Evolutionary conservation across 2,329 filamentous ascomycete species (phyloP).

Genomic region (Ceratocystis cubensis): DNA sequence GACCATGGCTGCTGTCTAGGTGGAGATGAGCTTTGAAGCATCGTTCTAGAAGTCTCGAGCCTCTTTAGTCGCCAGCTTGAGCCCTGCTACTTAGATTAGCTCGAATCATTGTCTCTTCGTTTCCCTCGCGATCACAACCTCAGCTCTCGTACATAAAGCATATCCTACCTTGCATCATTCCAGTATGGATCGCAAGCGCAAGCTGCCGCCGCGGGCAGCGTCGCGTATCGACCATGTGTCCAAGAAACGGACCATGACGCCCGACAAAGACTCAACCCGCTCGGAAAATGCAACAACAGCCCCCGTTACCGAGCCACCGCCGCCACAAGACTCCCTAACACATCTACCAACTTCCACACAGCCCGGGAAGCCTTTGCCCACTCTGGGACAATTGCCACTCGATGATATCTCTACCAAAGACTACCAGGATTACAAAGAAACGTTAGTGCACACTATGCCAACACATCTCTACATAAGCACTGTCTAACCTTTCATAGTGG

Average conservation of each 20-base stretch:
- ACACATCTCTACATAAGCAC: not conserved
- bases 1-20: constrained; percentile 7
- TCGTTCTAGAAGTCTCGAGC: not conserved
- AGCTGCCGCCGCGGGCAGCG: constrained; percentile 49
- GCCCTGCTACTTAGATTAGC: not conserved
- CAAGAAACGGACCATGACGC: constrained; percentile 47
- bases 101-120: not conserved
- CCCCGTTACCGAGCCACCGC: constrained; percentile 31
- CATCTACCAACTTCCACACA: constrained; percentile 50
- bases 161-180: not conserved
- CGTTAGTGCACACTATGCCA: constrained; percentile 32
- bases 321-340: constrained; percentile 30
- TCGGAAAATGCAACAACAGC: constrained; percentile 34
- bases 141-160: not conserved
- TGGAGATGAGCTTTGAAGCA: constrained; percentile 9
- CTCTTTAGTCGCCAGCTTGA: not conserved
- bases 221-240: constrained; percentile 46
- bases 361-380: constrained; percentile 55
- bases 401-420: constrained; percentile 50
- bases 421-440: constrained; percentile 63
- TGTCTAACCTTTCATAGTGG: constrained; percentile 38
- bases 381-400: constrained; percentile 53
- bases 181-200: constrained; percentile 52
- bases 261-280: constrained; percentile 33
- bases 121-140: not conserved